Conservation (phyloP, 805 yeast species). For the Spathaspora sp. region DNA sequence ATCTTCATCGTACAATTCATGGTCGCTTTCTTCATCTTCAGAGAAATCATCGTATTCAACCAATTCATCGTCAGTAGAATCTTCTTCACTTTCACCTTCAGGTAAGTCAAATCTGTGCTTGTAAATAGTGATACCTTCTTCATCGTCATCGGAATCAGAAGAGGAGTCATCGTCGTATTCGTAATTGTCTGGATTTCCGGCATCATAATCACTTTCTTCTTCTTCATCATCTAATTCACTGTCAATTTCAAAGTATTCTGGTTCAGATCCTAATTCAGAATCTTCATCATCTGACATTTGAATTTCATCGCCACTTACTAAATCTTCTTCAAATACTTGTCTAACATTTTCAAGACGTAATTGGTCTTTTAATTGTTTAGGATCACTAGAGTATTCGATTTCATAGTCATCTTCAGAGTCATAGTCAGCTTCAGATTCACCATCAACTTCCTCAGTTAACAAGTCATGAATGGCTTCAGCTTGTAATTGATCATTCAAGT, state of each 20-base stretch:
- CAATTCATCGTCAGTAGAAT: conserved; percentile 24
- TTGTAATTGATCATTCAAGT: conserved; percentile 37
- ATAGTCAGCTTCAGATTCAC: neutral
- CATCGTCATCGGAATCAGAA: conserved; percentile 27
- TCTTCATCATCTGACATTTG: conserved; percentile 17
- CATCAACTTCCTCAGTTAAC: neutral
- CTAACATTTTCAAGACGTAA: conserved; percentile 34
- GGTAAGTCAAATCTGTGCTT: conserved; percentile 38
- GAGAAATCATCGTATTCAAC: conserved; percentile 15
- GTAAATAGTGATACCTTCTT: conserved; percentile 42
- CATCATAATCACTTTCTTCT: conserved; percentile 13
- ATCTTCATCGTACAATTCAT: conserved; percentile 11
- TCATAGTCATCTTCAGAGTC: conserved; percentile 7
- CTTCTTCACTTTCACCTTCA: conserved; percentile 33
- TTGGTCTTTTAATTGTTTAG: conserved; percentile 26
- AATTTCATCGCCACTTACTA: conserved; percentile 26
- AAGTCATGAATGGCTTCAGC: conserved; percentile 26
- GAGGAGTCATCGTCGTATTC: conserved; percentile 16
- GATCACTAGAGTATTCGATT: conserved; percentile 25
- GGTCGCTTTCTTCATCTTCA: conserved; percentile 11
- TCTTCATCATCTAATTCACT: conserved; percentile 23
- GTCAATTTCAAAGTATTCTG: conserved; percentile 28
- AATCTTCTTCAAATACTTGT: conserved; percentile 30
- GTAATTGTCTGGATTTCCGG: conserved; percentile 18
- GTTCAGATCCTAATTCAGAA: conserved; percentile 22